Base-by-base conservation (phyloP, 345 rosid genomes). In the Draba incana region DNA sequence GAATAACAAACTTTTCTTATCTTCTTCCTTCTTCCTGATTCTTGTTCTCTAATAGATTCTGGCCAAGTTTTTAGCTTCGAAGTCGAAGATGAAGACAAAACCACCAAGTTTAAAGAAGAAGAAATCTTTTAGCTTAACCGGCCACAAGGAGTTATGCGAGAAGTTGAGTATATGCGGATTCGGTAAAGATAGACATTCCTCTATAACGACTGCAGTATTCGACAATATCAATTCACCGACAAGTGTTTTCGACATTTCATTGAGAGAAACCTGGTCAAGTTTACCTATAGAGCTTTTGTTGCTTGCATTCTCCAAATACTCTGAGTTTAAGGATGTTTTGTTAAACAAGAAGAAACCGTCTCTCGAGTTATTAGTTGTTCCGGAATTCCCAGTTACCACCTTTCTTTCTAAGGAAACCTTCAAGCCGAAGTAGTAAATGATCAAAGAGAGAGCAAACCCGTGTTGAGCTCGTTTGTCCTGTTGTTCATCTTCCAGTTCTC, bases 361-460 rank as follows among this genome's bases (percentile, higher is more conserved):
- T 66, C 82, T 85, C 64, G 93, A 89, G 62, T 89, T 87, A 68
- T 76, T 74, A 69, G 69, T 20, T 65, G 87, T 88, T 70, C 88
- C 90, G 5, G 88, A 88, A 37, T 30, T 56, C 2, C 84, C 82
- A 88, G 70, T 77, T 86, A 65, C 90, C 85, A 4, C 94, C 94
- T 13, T 88, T 82, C 76, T 23, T 79, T 45, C 58, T 88, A 27
- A 80, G 87, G 75, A 76, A 73, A 67, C 92, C 88, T 57, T 81
- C 90, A 20, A 59, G 62, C 62, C 72, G 82, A 38, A 83, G 92
- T 75, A 82, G 64, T 44, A 85, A 68, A 81, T 81, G 88, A 87
- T 77, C 89, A 37, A 59, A 56, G 15, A 79, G 74, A 55, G 80
- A 75, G 56, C 82, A 54, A 57, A 76, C 66, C 6, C 68, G 62